phyloP scores from a whole-genome alignment of 176 grass and related monocot species.

The Poa annua region DNA sequence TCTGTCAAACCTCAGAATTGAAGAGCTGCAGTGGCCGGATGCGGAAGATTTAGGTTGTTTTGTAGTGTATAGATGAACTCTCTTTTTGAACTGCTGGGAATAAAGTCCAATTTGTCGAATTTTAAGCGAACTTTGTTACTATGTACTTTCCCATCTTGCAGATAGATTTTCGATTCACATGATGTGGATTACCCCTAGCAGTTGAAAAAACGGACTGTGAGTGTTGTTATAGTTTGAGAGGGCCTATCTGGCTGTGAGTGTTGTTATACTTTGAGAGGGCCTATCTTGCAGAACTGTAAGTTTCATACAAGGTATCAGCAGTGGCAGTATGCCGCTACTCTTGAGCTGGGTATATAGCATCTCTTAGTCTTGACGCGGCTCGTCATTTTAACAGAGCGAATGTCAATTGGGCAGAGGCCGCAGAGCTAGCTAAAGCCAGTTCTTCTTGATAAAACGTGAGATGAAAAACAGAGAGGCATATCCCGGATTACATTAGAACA shows the following conservation, averaged over 20 bases:
- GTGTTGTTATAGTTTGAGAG: no score
- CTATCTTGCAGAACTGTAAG: no score
- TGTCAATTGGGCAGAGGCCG: not conserved
- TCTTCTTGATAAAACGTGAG: not conserved
- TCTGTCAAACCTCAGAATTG: conserved; percentile 6
- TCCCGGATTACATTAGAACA: no score
- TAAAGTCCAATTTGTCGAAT: conserved; percentile 8
- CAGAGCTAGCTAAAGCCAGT: not conserved
- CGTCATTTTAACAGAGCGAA: no score
- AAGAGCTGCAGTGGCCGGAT: not conserved
- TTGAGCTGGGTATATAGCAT: not conserved
- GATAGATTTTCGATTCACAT: not conserved
- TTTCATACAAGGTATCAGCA: no score
- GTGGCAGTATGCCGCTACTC: no score
- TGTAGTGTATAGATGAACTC: conserved; percentile 40
- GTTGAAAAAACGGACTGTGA: no score
- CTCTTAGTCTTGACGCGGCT: no score
- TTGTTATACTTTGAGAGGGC: no score
- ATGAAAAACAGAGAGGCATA: no score
- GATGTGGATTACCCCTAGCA: not conserved
- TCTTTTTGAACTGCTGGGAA: not conserved
- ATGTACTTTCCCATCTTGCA: not conserved
- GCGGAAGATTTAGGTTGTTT: not conserved
- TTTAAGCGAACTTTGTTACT: not conserved
- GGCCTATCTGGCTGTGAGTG: no score